Evolutionary conservation across 1,139 yeast species (phyloP), one percentile per base, ranked within the genome.

Genomic region (Hemisphaericaspora xylofermentans): DNA sequence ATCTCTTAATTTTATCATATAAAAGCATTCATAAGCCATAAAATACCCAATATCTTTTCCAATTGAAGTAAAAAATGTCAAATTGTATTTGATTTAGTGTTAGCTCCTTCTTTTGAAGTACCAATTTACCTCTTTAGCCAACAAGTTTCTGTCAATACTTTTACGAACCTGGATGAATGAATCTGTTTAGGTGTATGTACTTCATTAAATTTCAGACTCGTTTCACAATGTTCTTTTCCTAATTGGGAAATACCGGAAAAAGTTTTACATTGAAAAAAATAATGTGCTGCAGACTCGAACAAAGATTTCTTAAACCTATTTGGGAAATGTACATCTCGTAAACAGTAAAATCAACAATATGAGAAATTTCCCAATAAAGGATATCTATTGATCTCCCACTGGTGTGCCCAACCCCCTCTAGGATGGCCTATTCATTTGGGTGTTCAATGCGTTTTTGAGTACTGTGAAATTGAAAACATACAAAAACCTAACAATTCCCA

Each of bases 321-420:
- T 50, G 50, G 61, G 61, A 47, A 57, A 48, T 40, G 46, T 42
- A 31, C 43, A 8, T 12, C 4, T 9, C 9, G 24, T 21, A 9
- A 6, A 21, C 8, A 21, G 24, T 21, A 21, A 6, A 21, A 6
- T 9, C 6, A 21, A 21, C 8, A 21, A 6, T 6, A 21, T 21
- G 24, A 21, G 8, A 21, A 21, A 24, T 24, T 24, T 24, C 27
- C 27, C 10, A 8, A 8, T 24, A 5, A 24, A 24, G n/a, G 27
- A 6, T 24, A 24, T 24, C n/a, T 6, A 24, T 8, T 24, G 13
- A 8, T 9, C 22, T 19, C 22, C n/a, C n/a, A n/a, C n/a, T n/a
- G n/a, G n/a, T n/a, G n/a, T n/a, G n/a, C n/a, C n/a, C n/a, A n/a
- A n/a, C n/a, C n/a, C n/a, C n/a, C n/a, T n/a, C n/a, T n/a, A n/a